These are phyloP conservation scores for Sporothrix brasiliensis DNA, from an alignment of 2,329 filamentous ascomycete genomes.

Conservation along the genomic window DNA sequence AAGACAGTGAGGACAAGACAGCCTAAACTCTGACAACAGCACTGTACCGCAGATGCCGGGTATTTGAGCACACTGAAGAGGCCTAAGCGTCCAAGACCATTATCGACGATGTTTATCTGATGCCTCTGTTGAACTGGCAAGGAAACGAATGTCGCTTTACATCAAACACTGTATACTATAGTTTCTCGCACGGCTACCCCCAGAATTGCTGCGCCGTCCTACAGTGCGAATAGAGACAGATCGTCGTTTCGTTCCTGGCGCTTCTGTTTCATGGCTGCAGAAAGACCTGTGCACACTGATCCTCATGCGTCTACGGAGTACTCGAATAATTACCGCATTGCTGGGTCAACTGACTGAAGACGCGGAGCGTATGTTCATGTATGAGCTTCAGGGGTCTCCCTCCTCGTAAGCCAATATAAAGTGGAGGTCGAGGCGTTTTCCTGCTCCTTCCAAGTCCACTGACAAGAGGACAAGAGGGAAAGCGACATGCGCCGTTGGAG, in stretches of 20 bases:
- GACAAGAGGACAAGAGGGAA: background rate
- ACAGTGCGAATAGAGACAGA: constrained; percentile 21
- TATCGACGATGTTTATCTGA: constrained; percentile 11
- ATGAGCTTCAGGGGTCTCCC: constrained; percentile 9
- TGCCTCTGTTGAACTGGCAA: constrained; percentile 1
- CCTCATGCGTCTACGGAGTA: background rate
- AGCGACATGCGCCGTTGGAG: background rate
- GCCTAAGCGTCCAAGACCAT: background rate
- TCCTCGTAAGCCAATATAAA: constrained; percentile 3
- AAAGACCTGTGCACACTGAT: background rate
- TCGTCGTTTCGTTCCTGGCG: constrained; percentile 9
- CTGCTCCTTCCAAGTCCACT: constrained; percentile 1
- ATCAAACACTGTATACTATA: background rate
- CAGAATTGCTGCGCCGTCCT: background rate
- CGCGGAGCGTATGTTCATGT: background rate
- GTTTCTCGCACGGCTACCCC: background rate
- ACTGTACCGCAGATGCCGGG: background rate
- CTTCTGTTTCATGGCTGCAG: constrained; percentile 26
- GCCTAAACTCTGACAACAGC: background rate
- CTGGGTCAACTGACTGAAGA: background rate
- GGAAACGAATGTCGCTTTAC: background rate
- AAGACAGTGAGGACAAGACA: background rate
- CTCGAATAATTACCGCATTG: background rate
- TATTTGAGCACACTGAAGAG: background rate
- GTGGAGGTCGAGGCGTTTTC: constrained; percentile 32